Percentiles rank a stretch among this genome's conserved stretches.
These are phyloP conservation scores for Spathaspora sp. DNA, from an alignment of 805 yeast species.

Conservation along the genomic window DNA sequence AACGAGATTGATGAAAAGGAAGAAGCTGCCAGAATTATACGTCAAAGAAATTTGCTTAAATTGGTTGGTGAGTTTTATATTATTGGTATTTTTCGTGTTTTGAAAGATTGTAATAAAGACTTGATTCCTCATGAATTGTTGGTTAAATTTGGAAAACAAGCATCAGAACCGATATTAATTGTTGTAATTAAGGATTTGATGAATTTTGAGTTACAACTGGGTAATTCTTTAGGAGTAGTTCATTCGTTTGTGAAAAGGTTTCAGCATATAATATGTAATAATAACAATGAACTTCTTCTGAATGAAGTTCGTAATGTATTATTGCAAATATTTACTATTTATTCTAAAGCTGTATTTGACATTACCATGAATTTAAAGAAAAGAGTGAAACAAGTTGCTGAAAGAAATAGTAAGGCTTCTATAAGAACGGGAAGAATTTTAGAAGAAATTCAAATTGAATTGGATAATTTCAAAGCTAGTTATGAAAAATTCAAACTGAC, in stretches of 20 bases:
- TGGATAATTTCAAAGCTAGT: constrained; percentile 26
- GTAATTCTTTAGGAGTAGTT: constrained; percentile 35
- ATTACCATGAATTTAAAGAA: constrained; percentile 32
- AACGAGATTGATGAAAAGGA: constrained; percentile 25
- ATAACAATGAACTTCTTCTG: constrained; percentile 21
- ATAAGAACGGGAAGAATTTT: constrained; percentile 63
- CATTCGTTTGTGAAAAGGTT: constrained; percentile 50
- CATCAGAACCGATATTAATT: constrained; percentile 18
- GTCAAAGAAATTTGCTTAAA: constrained; percentile 46
- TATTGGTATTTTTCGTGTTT: constrained; percentile 51
- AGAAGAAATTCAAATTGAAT: constrained; percentile 39
- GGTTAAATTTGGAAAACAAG: constrained; percentile 19
- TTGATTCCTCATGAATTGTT: constrained; percentile 43
- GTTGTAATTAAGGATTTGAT: constrained; percentile 27
- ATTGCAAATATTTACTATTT: constrained; percentile 37
- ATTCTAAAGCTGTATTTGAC: constrained; percentile 39
- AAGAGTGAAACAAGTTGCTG: constrained; percentile 30
- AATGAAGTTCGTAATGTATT: constrained; percentile 24
- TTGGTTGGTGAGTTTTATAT: constrained; percentile 56
- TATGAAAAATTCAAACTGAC: constrained; percentile 44
- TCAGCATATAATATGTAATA: constrained; percentile 24
- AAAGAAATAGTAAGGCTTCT: constrained; percentile 49
- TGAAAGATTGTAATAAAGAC: constrained; percentile 38
- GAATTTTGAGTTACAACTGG: constrained; percentile 22
- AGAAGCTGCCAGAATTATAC: constrained; percentile 40